phyloP scores from a whole-genome alignment of 2,329 filamentous ascomycete genomes.

The Lecanosticta acicola region DNA sequence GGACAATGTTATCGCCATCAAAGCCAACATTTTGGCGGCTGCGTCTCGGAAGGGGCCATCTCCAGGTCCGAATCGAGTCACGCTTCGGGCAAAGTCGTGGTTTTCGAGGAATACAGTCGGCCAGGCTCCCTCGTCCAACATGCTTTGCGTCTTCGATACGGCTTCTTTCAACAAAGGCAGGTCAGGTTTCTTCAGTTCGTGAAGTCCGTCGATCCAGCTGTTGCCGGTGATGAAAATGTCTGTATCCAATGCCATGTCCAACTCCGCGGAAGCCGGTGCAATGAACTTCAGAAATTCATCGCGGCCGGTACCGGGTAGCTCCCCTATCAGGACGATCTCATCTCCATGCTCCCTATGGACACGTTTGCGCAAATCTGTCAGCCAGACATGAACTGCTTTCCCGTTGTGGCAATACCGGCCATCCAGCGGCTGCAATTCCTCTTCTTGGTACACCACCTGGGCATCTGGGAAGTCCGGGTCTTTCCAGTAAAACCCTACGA shows the following conservation, averaged over 20 bases:
- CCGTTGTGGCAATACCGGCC: conserved; percentile 7
- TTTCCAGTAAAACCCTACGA: conserved; percentile 45
- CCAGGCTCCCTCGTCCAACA: conserved; percentile 48
- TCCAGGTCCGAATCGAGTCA: conserved; percentile 52
- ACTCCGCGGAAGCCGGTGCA: background rate
- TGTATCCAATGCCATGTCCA: background rate
- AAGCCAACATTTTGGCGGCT: conserved; percentile 51
- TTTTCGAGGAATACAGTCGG: conserved; percentile 61
- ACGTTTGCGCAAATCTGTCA: conserved; percentile 6
- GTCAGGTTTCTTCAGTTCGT: background rate
- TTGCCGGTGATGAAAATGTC: conserved; percentile 1
- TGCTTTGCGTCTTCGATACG: background rate
- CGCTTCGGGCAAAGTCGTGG: conserved; percentile 56
- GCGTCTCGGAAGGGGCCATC: conserved; percentile 42
- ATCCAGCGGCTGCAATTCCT: conserved; percentile 2
- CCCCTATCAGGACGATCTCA: background rate
- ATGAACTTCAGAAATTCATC: conserved; percentile 16
- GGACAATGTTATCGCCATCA: conserved; percentile 13
- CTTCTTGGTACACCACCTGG: conserved; percentile 30
- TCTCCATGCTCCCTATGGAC: background rate
- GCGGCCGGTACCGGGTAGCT: conserved; percentile 33
- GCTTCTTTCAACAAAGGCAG: background rate
- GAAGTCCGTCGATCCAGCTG: background rate
- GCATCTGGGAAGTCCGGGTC: conserved; percentile 39
- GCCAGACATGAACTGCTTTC: conserved; percentile 4